Evolutionary conservation across 1,284 basidiomycete species (phyloP).

Genomic region (Apiotrichum mycotoxinovorans): DNA sequence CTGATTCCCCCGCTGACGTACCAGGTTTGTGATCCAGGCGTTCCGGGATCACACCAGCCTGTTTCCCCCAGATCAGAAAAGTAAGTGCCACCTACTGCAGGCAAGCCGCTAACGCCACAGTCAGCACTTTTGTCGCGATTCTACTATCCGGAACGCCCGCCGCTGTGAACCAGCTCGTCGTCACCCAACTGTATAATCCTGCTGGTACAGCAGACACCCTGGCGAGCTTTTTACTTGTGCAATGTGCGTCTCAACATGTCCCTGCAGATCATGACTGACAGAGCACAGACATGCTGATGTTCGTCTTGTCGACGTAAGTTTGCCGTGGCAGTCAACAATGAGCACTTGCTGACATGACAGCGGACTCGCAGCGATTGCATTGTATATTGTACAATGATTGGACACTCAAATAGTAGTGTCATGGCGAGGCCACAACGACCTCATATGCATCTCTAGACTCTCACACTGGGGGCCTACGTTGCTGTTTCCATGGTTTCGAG

Average conservation of each 20-base stretch:
- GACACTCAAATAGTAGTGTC: no score
- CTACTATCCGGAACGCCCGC: constrained; percentile 47
- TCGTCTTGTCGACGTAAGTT: constrained; percentile 42
- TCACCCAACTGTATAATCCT: constrained; percentile 50
- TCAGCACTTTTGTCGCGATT: constrained; percentile 47
- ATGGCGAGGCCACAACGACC: no score
- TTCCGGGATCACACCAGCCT: constrained; percentile 36
- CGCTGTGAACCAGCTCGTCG: constrained; percentile 46
- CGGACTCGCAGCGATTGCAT: constrained; percentile 32
- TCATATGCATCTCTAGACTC: no score
- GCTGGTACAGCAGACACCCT: constrained; percentile 46
- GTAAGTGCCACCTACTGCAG: constrained; percentile 20
- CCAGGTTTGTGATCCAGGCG: constrained; percentile 41
- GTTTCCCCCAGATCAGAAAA: constrained; percentile 41
- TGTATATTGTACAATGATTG: constrained; percentile 24
- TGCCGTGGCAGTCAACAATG: no score
- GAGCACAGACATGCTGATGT: constrained; percentile 36
- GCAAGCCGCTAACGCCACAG: constrained; percentile 19
- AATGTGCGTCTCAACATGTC: constrained; percentile 32
- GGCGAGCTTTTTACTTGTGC: constrained; percentile 42
- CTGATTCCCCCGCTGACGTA: not conserved
- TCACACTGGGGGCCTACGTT: no score
- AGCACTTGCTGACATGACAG: constrained; percentile 10
- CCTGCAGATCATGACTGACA: not conserved
- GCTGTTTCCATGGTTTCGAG: no score